phyloP scores from a whole-genome alignment of 164 flowering plant species.

The Stephania cephalantha region DNA sequence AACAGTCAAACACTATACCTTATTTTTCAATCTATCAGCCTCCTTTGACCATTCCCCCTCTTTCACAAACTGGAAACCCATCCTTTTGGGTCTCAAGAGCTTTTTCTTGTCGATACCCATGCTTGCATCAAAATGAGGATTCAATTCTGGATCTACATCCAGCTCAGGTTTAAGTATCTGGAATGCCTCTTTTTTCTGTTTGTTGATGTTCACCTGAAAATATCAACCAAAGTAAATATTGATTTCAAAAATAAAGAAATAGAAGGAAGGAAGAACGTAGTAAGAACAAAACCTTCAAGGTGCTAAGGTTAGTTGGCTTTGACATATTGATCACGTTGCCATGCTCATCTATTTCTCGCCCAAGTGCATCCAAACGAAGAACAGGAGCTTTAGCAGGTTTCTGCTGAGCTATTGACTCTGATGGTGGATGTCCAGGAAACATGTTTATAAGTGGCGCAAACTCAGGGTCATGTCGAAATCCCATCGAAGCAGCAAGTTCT shows the following conservation, averaged over 20 bases:
- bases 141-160: constrained; percentile 77
- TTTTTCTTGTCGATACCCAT: constrained; percentile 89
- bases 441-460: constrained; percentile 88
- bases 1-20: constrained; percentile 36
- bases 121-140: constrained; percentile 75
- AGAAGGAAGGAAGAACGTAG: constrained; percentile 1
- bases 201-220: constrained; percentile 94
- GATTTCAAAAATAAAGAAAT: constrained; percentile 6
- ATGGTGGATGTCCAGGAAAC: constrained; percentile 72
- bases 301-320: constrained; percentile 74
- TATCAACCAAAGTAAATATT: constrained; percentile 10
- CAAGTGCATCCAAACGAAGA: constrained; percentile 90
- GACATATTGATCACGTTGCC: constrained; percentile 82
- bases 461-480: constrained; percentile 88
- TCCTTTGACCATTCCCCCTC: constrained; percentile 95
- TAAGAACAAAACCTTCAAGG: constrained; percentile 65
- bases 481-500: constrained; percentile 98
- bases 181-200: constrained; percentile 94
- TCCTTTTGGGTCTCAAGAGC: constrained; percentile 83
- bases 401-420: constrained; percentile 48
- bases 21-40: constrained; percentile 73
- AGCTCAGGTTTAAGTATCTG: constrained; percentile 89
- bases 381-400: constrained; percentile 96
- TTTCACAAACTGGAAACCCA: constrained; percentile 92
- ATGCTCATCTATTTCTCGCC: constrained; percentile 96